Conservation (phyloP, 2,329 filamentous ascomycete genomes). For the Chrysosphaeria jannelii region DNA sequence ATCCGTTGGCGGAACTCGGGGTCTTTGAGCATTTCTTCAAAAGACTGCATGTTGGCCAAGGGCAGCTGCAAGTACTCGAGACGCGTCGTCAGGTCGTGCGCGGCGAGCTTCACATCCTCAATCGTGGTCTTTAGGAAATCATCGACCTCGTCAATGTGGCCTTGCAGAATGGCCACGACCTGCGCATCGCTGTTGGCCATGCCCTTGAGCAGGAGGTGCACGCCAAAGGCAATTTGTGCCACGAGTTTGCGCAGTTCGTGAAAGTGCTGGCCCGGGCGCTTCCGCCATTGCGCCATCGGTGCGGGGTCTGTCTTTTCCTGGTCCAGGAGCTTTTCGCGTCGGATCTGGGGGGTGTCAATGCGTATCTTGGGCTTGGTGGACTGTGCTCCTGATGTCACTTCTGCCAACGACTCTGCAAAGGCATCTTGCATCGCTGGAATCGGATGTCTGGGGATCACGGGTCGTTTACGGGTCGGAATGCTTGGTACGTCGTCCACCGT, state of each 20-base stretch:
- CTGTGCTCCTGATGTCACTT: constrained; percentile 24
- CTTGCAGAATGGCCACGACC: constrained; percentile 67
- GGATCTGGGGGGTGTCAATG: constrained; percentile 24
- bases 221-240: constrained; percentile 77
- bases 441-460: constrained; percentile 24
- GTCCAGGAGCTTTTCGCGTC: constrained; percentile 37
- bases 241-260: constrained; percentile 78
- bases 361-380: constrained; percentile 20
- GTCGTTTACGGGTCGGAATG: too few species aligned
- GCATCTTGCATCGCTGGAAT: constrained; percentile 49
- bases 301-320: constrained; percentile 36
- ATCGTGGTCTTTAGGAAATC: constrained; percentile 63
- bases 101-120: constrained; percentile 56
- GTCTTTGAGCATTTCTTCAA: constrained; percentile 70
- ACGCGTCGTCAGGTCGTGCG: constrained; percentile 49
- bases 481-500: too few species aligned
- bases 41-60: constrained; percentile 52
- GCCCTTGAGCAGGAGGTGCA: constrained; percentile 59
- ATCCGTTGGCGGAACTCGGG: constrained; percentile 56
- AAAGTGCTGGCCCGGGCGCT: constrained; percentile 42
- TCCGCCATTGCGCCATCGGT: constrained; percentile 46
- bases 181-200: constrained; percentile 72
- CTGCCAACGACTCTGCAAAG: constrained; percentile 55
- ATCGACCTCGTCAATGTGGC: constrained; percentile 82
- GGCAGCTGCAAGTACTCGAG: constrained; percentile 57